Conservation (phyloP, 2,329 filamentous ascomycete genomes). For the Tothia fuscella region DNA sequence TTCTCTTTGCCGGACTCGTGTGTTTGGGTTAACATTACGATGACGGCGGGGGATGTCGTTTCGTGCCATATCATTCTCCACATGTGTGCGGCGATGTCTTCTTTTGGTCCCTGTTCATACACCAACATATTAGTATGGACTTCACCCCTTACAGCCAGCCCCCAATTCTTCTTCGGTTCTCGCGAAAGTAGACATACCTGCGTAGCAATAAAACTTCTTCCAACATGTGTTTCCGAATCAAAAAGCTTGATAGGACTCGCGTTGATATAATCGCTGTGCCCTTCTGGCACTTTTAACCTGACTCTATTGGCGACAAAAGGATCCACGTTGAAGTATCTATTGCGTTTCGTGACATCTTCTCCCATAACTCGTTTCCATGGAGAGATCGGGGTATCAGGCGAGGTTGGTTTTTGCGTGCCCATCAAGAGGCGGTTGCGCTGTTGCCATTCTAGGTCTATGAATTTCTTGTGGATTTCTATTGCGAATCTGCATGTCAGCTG, state of each 20-base stretch:
- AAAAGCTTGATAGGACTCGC: constrained; percentile 34
- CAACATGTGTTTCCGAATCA: constrained; percentile 27
- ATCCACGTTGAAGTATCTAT: constrained; percentile 82
- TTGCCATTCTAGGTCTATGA: constrained; percentile 49
- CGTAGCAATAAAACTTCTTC: constrained; percentile 71
- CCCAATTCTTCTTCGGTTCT: background rate
- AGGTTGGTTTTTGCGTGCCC: constrained; percentile 18
- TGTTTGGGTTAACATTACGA: constrained; percentile 91
- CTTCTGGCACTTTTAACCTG: constrained; percentile 63
- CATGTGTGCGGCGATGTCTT: constrained; percentile 63
- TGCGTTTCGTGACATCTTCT: constrained; percentile 48
- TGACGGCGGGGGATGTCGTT: constrained; percentile 55
- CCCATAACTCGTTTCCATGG: constrained; percentile 48
- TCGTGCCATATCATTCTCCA: constrained; percentile 96
- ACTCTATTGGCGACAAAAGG: constrained; percentile 82
- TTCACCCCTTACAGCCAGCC: background rate
- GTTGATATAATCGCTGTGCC: constrained; percentile 42
- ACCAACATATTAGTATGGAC: too few species aligned
- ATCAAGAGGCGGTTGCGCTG: constrained; percentile 39
- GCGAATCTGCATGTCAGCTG: background rate
- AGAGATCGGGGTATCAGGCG: constrained; percentile 33
- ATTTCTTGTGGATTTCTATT: constrained; percentile 47
- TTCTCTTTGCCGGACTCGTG: constrained; percentile 68
- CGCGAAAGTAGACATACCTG: constrained; percentile 36
- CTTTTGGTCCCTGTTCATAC: constrained; percentile 75